Evolutionary conservation across 306 rosid genomes (phyloP).

Genomic region (Acacia confusa): DNA sequence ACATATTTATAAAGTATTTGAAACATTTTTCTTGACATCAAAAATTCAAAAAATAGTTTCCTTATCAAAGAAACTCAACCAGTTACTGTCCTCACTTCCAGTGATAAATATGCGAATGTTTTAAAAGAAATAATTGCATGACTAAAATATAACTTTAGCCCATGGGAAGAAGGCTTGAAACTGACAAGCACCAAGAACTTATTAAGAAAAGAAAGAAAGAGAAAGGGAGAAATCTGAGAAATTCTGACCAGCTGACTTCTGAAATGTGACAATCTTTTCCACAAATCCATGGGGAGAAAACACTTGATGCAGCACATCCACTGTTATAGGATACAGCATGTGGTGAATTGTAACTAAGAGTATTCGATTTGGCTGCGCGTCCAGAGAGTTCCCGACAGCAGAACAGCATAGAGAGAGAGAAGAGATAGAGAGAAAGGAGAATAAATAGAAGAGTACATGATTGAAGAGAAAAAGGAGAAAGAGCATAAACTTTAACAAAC

Average conservation of each 20-base stretch:
- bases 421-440: constrained; percentile 85
- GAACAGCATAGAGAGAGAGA: constrained; percentile 82
- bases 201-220: constrained; percentile 46
- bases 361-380: constrained; percentile 96
- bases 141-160: constrained; percentile 18
- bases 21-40: constrained; percentile 3
- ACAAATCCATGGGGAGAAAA: constrained; percentile 97
- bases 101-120: not conserved
- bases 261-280: constrained; percentile 98
- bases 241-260: constrained; percentile 99
- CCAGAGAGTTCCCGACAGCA: constrained; percentile 71
- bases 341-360: constrained; percentile 98
- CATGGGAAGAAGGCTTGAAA: constrained; percentile 9
- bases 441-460: constrained; percentile 71
- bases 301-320: constrained; percentile 99
- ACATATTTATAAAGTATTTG: constrained; percentile 13
- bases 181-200: constrained; percentile 26
- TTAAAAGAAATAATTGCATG: constrained; percentile 22
- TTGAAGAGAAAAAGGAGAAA: constrained; percentile 50
- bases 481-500: constrained; percentile 31
- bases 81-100: constrained; percentile 15
- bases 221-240: constrained; percentile 67
- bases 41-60: constrained; percentile 15
- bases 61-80: constrained; percentile 11
- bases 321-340: constrained; percentile 98